These are phyloP conservation scores for Henckelia pumila DNA, from an alignment of 257 asterid genomes.

Conservation along the genomic window DNA sequence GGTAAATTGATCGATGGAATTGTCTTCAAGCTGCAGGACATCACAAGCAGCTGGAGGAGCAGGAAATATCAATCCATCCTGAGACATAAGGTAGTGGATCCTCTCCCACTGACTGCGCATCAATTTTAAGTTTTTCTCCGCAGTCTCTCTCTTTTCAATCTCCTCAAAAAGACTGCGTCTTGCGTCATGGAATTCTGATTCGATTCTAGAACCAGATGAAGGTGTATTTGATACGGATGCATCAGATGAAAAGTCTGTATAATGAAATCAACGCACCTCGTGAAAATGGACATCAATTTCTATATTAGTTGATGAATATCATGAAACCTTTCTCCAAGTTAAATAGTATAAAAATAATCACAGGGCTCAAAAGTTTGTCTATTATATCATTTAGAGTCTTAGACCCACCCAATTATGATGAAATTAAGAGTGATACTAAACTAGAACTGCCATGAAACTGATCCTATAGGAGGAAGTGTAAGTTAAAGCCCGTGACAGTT, in stretches of 20 bases:
- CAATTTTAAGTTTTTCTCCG: slow-evolving; percentile 53
- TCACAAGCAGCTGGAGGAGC: slow-evolving; percentile 42
- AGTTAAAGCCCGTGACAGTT: too few relatives aligned
- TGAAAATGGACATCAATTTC: not conserved
- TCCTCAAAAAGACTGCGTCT: slow-evolving; percentile 60
- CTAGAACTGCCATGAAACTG: slow-evolving; percentile 16
- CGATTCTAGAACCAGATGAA: slow-evolving; percentile 30
- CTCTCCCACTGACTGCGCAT: slow-evolving; percentile 72
- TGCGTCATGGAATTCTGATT: slow-evolving; percentile 41
- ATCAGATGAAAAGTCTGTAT: slow-evolving; percentile 64
- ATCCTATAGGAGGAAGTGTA: too few relatives aligned
- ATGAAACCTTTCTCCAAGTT: not conserved
- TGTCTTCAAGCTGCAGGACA: slow-evolving; percentile 33
- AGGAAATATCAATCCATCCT: slow-evolving; percentile 68
- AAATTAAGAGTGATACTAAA: slow-evolving; percentile 5
- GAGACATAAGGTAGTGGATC: slow-evolving; percentile 46
- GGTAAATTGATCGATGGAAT: slow-evolving; percentile 40
- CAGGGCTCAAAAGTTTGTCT: too few relatives aligned
- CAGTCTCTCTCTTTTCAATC: slow-evolving; percentile 55
- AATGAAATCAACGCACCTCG: not conserved
- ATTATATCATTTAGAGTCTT: too few relatives aligned
- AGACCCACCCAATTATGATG: not conserved
- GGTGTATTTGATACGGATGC: slow-evolving; percentile 45
- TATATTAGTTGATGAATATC: not conserved
- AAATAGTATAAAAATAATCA: not conserved